Base-by-base conservation (phyloP, 768 basidiomycete genomes). In the Rossbeevera mucosa region DNA sequence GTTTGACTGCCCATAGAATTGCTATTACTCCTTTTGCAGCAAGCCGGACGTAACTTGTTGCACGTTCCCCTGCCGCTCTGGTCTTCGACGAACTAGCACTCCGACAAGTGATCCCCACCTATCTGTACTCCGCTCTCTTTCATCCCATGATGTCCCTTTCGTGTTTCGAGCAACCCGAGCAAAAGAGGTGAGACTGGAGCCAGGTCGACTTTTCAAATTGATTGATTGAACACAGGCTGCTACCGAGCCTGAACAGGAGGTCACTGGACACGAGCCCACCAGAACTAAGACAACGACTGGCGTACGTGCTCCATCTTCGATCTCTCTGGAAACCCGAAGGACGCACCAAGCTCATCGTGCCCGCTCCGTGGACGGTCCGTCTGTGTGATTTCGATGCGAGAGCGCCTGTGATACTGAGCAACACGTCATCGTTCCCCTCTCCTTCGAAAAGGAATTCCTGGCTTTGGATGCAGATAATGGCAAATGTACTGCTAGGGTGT, bases 301-400 rank as follows among this genome's bases (percentile, higher is more conserved):
- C 57, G 18, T 67, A 68, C 56, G 44, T 59, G 28, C 48, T 44
- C 36, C 57, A 54, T 48, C 66, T 66, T 21, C 59, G 64, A 25
- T 54, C 63, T 20, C 29, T 24, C 38, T 66, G 65, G 65, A 54
- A 28, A 38, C 58, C 60, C 4, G 43, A 57, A 38, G 52, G 45
- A 48, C 38, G 44, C 9, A 28, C 53, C 47, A 57, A 59, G n/a
- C 57, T 64, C 31, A 4, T 56, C 52, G 57, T 63, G 0, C 63
- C 65, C 29, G 41, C 57, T 7, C 54, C 48, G 45, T 67, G 65
- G 65, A 63, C 50, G 65, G 64, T 66, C n/a, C 1, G 64, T 56
- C 42, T 40, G 24, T 25, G 7, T 42, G 1, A 11, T 26, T 16
- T 25, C 40, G 30, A 36, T 36, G 33, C 7, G 12, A 40, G 36